Evolutionary conservation across 208 protist genomes (phyloP).

Genomic region (Acanthamoeba royreba): DNA sequence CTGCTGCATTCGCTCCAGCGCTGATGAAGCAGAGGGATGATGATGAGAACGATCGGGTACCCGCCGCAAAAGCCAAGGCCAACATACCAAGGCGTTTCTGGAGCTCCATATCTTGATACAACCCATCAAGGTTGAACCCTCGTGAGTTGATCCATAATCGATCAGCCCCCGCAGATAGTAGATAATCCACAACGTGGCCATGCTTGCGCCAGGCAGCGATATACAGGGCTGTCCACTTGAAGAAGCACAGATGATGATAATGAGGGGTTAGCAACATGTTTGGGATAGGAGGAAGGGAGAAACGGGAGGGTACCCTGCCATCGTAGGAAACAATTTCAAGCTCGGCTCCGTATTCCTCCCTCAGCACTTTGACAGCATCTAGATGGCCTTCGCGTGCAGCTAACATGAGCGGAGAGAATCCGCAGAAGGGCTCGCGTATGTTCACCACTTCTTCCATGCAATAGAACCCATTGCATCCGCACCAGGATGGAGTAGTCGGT

Average conservation of each 20-base stretch:
- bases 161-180: background rate
- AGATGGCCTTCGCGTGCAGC: background rate
- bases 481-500: too few relatives aligned
- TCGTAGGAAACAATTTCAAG: background rate
- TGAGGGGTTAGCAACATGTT: background rate
- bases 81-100: background rate
- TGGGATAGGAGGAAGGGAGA: too few relatives aligned
- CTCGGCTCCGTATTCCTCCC: background rate
- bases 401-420: background rate
- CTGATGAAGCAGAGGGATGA: background rate
- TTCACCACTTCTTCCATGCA: background rate
- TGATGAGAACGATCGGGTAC: background rate
- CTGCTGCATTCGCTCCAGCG: background rate
- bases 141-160: background rate
- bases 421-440: background rate
- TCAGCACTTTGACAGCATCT: background rate
- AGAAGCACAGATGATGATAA: background rate
- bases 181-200: background rate
- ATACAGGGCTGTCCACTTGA: background rate
- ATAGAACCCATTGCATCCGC: background rate
- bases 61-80: background rate
- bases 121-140: background rate
- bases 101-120: background rate
- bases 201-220: background rate
- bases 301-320: background rate